phyloP scores from a whole-genome alignment of 257 asterid species.

The Echites panduratus region DNA sequence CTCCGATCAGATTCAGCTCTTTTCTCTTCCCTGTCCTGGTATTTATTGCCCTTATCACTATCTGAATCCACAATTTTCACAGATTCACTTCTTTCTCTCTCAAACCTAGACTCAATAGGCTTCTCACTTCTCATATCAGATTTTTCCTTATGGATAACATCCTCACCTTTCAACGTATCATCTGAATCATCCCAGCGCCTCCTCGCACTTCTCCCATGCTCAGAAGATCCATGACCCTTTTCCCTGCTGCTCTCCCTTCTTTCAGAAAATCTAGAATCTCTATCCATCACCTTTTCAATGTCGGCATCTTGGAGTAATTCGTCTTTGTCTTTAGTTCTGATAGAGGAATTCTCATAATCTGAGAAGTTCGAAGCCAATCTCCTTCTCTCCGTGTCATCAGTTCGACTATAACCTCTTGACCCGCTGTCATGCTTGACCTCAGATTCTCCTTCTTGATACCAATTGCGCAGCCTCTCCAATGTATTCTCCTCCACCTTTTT shows the following conservation, averaged over 20 bases:
- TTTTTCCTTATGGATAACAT: constrained; percentile 28
- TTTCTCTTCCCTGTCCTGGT: constrained; percentile 51
- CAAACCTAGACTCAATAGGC: constrained; percentile 37
- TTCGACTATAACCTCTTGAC: constrained; percentile 42
- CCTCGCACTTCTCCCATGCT: constrained; percentile 51
- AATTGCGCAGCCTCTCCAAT: constrained; percentile 68
- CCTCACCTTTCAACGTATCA: constrained; percentile 27
- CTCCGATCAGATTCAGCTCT: constrained; percentile 52
- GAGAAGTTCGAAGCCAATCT: constrained; percentile 41
- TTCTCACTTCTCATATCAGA: constrained; percentile 43
- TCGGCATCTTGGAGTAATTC: constrained; percentile 24
- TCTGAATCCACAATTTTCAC: constrained; percentile 35
- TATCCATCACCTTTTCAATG: constrained; percentile 42
- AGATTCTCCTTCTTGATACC: constrained; percentile 85
- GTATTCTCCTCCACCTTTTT: constrained; percentile 64
- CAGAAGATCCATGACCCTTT: constrained; percentile 42
- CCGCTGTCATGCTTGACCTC: constrained; percentile 52
- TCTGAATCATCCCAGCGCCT: constrained; percentile 85
- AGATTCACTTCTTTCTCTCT: constrained; percentile 38
- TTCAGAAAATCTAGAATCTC: constrained; percentile 40
- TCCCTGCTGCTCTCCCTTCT: constrained; percentile 57
- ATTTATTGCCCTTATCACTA: constrained; percentile 40
- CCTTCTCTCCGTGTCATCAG: constrained; percentile 53
- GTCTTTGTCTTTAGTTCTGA: constrained; percentile 20
- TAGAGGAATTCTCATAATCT: constrained; percentile 33